phyloP scores from a whole-genome alignment of 78 protist genomes.

The Cyanophora paradoxa region DNA sequence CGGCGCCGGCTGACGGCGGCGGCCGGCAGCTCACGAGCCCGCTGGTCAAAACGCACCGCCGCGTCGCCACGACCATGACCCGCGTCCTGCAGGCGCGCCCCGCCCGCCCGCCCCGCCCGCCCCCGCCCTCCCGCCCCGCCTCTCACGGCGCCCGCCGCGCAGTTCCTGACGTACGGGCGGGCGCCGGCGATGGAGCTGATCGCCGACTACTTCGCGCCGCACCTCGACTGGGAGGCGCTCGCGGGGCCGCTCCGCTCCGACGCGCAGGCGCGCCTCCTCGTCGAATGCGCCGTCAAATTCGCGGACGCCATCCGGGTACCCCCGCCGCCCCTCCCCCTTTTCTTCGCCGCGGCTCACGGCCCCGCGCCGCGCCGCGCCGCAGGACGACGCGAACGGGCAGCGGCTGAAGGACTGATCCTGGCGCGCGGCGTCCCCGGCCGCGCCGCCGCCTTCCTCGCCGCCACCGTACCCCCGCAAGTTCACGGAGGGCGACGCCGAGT shows the following conservation, averaged over 20 bases:
- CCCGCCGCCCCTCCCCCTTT: neutral
- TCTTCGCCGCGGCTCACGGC: no score
- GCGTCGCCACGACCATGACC: constrained; percentile 34
- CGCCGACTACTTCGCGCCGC: constrained; percentile 10
- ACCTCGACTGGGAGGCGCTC: neutral
- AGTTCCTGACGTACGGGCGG: constrained; percentile 57
- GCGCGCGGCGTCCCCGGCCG: neutral
- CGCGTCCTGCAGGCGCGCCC: constrained; percentile 55
- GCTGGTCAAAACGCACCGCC: constrained; percentile 9
- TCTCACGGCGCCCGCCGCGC: no score
- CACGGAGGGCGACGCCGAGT: constrained; percentile 5
- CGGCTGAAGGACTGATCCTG: neutral
- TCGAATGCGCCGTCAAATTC: neutral
- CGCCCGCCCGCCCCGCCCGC: no score
- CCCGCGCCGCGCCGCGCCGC: neutral
- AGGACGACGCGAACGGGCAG: neutral
- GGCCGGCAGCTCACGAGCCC: constrained; percentile 26
- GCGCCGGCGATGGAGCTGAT: neutral
- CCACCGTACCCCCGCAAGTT: neutral
- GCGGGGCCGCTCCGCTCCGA: neutral
- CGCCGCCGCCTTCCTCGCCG: neutral
- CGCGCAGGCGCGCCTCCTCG: neutral
- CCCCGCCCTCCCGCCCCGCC: no score
- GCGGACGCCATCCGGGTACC: neutral
- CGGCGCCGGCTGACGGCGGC: neutral